Percentiles rank a stretch among this genome's conserved stretches.
These are phyloP conservation scores for Sparassis latifolia DNA, from an alignment of 1,284 basidiomycete genomes.

Conservation along the genomic window DNA sequence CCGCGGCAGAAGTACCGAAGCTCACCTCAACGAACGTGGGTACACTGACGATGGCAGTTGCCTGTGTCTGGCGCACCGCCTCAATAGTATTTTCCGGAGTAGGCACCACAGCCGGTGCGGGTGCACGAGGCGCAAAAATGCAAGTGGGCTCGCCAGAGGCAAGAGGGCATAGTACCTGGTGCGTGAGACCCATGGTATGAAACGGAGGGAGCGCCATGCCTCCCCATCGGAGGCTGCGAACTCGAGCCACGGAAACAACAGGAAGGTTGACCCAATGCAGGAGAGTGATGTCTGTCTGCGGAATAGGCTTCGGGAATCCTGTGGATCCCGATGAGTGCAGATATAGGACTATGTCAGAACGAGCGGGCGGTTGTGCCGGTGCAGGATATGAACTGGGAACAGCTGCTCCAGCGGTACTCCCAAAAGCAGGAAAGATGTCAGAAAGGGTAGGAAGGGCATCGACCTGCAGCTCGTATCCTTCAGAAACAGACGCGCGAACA, in stretches of 20 bases:
- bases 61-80: conserved; percentile 2
- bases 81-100: conserved; percentile 15
- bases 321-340: conserved; percentile 21
- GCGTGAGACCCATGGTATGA: conserved; percentile 12
- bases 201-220: conserved; percentile 12
- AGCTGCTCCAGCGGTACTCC: neutral
- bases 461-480: conserved; percentile 5
- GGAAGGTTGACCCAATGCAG: conserved; percentile 2
- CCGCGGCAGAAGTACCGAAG: neutral
- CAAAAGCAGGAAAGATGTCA: conserved; percentile 10
- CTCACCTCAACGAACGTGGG: conserved; percentile 16
- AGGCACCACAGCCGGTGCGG: neutral
- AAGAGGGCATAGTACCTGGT: conserved; percentile 11
- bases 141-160: conserved; percentile 4
- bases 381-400: conserved; percentile 6
- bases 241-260: neutral
- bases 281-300: conserved; percentile 8
- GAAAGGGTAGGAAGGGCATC: conserved; percentile 11
- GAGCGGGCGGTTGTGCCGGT: neutral
- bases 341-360: conserved; percentile 6
- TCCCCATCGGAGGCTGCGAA: conserved; percentile 8
- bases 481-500: conserved; percentile 6
- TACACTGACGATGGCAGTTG: conserved; percentile 8
- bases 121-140: conserved; percentile 9
- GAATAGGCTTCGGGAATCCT: conserved; percentile 17